These are phyloP conservation scores for Aspergillus arachidicola DNA, from an alignment of 2,329 filamentous ascomycete genomes.

Conservation along the genomic window DNA sequence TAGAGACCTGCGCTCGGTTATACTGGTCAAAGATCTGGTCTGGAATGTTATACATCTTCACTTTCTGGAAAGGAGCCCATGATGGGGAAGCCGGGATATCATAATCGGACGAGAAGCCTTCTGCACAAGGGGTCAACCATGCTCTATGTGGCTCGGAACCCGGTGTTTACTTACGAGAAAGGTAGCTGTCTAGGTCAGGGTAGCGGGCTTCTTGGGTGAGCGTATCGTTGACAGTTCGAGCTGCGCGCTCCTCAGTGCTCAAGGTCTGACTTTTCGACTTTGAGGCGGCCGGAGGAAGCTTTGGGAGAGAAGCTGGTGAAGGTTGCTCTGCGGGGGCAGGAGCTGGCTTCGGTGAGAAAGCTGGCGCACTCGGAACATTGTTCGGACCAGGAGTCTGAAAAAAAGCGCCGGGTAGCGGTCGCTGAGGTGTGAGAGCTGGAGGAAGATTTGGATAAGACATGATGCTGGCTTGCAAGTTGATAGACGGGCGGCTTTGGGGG, in stretches of 20 bases:
- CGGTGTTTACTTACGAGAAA: constrained; percentile 68
- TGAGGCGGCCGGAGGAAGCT: constrained; percentile 39
- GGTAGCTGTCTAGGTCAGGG: constrained; percentile 86
- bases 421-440: constrained; percentile 38
- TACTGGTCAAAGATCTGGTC: constrained; percentile 92
- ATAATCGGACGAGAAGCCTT: constrained; percentile 90
- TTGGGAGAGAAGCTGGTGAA: constrained; percentile 37
- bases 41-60: constrained; percentile 84
- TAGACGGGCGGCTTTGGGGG: constrained; percentile 7
- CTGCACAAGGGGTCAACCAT: constrained; percentile 48
- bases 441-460: constrained; percentile 47
- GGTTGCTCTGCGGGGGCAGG: constrained; percentile 30
- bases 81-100: constrained; percentile 69
- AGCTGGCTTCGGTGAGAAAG: constrained; percentile 33
- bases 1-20: constrained; percentile 81
- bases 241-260: constrained; percentile 76
- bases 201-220: constrained; percentile 77
- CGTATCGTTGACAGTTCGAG: constrained; percentile 78
- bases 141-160: background rate
- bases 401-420: constrained; percentile 46
- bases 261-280: constrained; percentile 55
- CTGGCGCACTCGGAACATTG: constrained; percentile 40
- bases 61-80: constrained; percentile 88
- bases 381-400: constrained; percentile 43
- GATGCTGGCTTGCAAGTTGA: constrained; percentile 22